Conservation (phyloP, 1,139 yeast species). For the Taphrina wiesneri region DNA sequence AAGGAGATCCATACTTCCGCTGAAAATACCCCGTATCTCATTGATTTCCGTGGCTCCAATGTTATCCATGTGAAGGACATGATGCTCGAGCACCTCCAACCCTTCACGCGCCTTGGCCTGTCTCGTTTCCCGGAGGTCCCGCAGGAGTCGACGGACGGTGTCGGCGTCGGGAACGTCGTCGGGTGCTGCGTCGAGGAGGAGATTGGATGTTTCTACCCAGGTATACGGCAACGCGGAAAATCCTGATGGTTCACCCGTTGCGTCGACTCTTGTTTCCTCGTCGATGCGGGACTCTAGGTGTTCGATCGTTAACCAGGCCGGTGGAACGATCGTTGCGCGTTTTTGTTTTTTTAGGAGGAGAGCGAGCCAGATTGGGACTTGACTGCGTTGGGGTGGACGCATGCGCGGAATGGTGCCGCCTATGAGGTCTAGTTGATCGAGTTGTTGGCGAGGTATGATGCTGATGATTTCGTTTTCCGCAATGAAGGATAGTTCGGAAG, state of each 20-base stretch:
- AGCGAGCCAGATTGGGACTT: conserved; percentile 88
- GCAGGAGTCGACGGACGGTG: conserved; percentile 65
- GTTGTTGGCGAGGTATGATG: conserved; percentile 72
- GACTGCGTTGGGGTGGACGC: conserved; percentile 67
- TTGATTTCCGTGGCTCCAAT: conserved; percentile 80
- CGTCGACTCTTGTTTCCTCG: conserved; percentile 61
- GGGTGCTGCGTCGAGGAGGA: conserved; percentile 64
- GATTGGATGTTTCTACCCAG: conserved; percentile 81
- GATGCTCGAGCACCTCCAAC: conserved; percentile 71
- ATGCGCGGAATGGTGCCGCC: conserved; percentile 55
- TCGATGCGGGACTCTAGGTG: conserved; percentile 62
- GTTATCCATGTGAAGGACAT: conserved; percentile 80
- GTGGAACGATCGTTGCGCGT: conserved; percentile 82
- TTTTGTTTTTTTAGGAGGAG: conserved; percentile 76
- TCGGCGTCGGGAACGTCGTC: conserved; percentile 73
- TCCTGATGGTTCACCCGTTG: conserved; percentile 43
- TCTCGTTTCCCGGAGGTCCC: conserved; percentile 82
- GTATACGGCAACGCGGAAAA: conserved; percentile 79
- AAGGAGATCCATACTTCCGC: conserved; percentile 75
- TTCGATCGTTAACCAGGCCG: conserved; percentile 75
- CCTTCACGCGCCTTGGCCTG: conserved; percentile 81
- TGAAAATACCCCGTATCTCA: conserved; percentile 80
- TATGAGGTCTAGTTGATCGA: conserved; percentile 63
- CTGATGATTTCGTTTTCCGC: conserved; percentile 77
- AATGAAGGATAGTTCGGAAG: conserved; percentile 76